Evolutionary conservation across 352 stramenopile genomes (phyloP).

Genomic region (Globisporangium spiculum): DNA sequence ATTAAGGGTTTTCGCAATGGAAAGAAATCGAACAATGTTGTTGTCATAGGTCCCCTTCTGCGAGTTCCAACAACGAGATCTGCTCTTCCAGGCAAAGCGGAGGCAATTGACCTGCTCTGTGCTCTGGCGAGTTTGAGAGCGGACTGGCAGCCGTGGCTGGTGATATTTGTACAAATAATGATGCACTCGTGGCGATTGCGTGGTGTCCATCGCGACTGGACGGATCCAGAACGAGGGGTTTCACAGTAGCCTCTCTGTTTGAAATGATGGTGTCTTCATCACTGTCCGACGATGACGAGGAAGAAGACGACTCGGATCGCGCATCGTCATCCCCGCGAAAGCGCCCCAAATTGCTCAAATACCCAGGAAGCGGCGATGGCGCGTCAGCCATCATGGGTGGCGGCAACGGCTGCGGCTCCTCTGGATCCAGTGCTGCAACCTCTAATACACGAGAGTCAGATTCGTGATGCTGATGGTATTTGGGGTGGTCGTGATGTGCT

Average conservation of each 20-base stretch:
- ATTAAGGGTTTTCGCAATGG: not conserved
- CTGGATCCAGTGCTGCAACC: constrained; percentile 17
- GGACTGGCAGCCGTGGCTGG: too few relatives aligned
- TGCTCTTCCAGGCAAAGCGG: constrained; percentile 15
- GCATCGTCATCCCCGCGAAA: not conserved
- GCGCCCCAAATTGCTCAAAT: constrained; percentile 29
- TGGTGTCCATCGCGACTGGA: not conserved
- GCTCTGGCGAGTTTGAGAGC: constrained; percentile 18
- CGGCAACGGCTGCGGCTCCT: constrained; percentile 45
- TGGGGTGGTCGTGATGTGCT: not conserved
- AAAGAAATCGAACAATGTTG: not conserved
- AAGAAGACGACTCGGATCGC: constrained; percentile 24
- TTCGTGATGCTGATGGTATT: not conserved
- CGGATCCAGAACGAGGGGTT: not conserved
- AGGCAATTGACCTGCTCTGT: constrained; percentile 5
- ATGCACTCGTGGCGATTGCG: too few relatives aligned
- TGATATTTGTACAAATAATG: constrained; percentile 1
- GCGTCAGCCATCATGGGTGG: constrained; percentile 35
- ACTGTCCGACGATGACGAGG: constrained; percentile 29
- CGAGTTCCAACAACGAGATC: constrained; percentile 60
- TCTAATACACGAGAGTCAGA: not conserved
- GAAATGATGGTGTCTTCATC: constrained; percentile 12
- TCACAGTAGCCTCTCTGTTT: not conserved
- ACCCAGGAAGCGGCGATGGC: constrained; percentile 33
- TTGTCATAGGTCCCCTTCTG: constrained; percentile 19